Evolutionary conservation across 345 rosid species (phyloP), one percentile per base, ranked within the genome.

Genomic region (Euphorbia pulcherrima): DNA sequence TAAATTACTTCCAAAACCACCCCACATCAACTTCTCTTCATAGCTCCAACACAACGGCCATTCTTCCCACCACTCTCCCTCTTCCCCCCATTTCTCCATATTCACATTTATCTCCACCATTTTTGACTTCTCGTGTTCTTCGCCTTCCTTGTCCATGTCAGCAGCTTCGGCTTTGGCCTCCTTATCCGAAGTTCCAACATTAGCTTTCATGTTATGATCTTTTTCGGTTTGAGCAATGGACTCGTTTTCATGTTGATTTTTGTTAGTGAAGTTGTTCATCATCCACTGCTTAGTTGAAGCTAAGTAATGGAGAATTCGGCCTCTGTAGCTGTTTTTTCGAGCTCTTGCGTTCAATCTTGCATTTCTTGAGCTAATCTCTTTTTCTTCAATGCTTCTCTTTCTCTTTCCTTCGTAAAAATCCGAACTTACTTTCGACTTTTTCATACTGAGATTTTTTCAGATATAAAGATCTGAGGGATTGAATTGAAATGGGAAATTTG

Each of bases 391-490:
- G 37, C 50, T 52, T 40, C 55, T 65, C 57, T 70, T 65, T 1
- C 40, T 33, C 8, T 59, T 58, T 63, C 52, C 64, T 18, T 58
- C 74, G 18, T 72, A 68, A 24, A 58, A 71, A 18, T 57, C 58
- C 4, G 64, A 10, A 67, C 66, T 78, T 50, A 70, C 73, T 48
- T 67, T 67, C 21, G 73, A 70, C 23, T 50, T 74, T 23, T 62
- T 67, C 81, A 78, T 78, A 10, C 20, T 60, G 8, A 6, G 50
- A 3, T 33, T 2, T 2, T 33, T 33, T 33, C 37, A 33, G 37
- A 33, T 7, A 33, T n/a, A 33, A 33, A 18, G 23, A 63, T 28
- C 48, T 3, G 47, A 59, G 60, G 67, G 37, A 33, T 33, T 33
- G 37, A 33, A 26, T 41, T 30, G 62, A 27, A 64, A 39, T 8